Conservation (phyloP, 2,329 filamentous ascomycete species). For the Fusarium nematophilum region DNA sequence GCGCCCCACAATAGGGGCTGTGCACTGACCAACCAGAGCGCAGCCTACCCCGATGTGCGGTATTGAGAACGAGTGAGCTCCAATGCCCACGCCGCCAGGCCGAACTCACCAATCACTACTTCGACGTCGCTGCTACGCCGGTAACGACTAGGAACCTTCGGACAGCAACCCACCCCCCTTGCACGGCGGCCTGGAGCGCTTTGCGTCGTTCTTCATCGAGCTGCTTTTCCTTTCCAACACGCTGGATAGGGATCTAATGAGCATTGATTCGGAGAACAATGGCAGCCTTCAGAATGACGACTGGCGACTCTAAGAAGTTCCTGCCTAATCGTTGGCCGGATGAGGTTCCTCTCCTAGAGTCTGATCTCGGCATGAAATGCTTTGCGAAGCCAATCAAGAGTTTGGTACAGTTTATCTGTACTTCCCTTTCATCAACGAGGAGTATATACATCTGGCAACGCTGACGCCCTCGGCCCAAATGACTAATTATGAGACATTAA, state of each 20-base stretch:
- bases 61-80: slow-evolving; percentile 96
- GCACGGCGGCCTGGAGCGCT: slow-evolving; percentile 86
- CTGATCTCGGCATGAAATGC: slow-evolving; percentile 72
- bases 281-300: slow-evolving; percentile 93
- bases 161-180: slow-evolving; percentile 70
- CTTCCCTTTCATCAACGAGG: slow-evolving; percentile 89
- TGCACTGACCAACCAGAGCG: no score
- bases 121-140: slow-evolving; percentile 88
- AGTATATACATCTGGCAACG: no score
- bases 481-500: no score
- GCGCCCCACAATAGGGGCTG: no score
- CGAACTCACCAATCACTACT: slow-evolving; percentile 98
- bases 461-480: no score
- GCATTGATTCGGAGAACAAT: slow-evolving; percentile 96
- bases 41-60: no score
- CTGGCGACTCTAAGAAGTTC: slow-evolving; percentile 89
- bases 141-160: slow-evolving; percentile 68
- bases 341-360: slow-evolving; percentile 61
- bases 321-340: slow-evolving; percentile 67
- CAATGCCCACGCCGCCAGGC: slow-evolving; percentile 94
- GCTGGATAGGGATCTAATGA: slow-evolving; percentile 85
- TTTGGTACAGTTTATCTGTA: slow-evolving; percentile 78
- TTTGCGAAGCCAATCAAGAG: slow-evolving; percentile 96
- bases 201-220: slow-evolving; percentile 92
- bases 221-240: slow-evolving; percentile 88